A percentile compares a stretch with the other conserved stretches of the same genome.
These are phyloP conservation scores for Panaeolus cyanescens DNA, from an alignment of 768 basidiomycete genomes.

Conservation along the genomic window DNA sequence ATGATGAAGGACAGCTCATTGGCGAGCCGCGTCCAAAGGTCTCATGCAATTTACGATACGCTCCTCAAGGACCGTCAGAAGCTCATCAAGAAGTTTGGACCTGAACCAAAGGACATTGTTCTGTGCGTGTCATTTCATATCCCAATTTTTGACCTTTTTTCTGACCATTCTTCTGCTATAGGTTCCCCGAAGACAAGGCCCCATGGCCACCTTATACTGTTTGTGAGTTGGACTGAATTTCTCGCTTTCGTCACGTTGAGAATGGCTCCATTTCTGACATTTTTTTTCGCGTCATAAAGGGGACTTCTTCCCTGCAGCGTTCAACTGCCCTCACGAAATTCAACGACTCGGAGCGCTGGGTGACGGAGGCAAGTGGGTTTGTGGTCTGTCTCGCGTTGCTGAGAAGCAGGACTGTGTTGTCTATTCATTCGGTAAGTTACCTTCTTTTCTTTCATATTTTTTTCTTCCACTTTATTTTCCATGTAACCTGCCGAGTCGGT, in stretches of 20 bases:
- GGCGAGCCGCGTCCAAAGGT: slow-evolving; percentile 38
- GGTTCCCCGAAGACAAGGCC: slow-evolving; percentile 52
- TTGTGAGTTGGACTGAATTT: slow-evolving; percentile 39
- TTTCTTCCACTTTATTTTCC: neutral
- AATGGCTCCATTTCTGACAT: neutral
- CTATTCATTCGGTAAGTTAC: slow-evolving; percentile 56
- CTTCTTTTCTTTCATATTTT: neutral
- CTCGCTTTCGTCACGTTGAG: neutral
- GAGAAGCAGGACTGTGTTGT: slow-evolving; percentile 58
- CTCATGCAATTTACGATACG: slow-evolving; percentile 49
- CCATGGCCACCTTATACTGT: slow-evolving; percentile 66
- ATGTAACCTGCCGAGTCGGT: neutral
- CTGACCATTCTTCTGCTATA: slow-evolving; percentile 21
- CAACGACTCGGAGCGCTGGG: slow-evolving; percentile 55
- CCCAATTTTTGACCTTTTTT: neutral
- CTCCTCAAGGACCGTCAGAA: slow-evolving; percentile 40
- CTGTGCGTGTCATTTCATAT: slow-evolving; percentile 35
- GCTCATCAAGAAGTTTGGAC: slow-evolving; percentile 57
- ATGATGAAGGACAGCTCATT: slow-evolving; percentile 35
- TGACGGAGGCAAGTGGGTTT: slow-evolving; percentile 74
- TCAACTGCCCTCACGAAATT: slow-evolving; percentile 53
- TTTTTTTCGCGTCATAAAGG: slow-evolving; percentile 31
- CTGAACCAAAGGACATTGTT: slow-evolving; percentile 45
- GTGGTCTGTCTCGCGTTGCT: slow-evolving; percentile 57
- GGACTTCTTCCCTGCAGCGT: slow-evolving; percentile 56